These are phyloP conservation scores for Kwoniella mangroviensis DNA, from an alignment of 768 basidiomycete genomes.

Conservation along the genomic window DNA sequence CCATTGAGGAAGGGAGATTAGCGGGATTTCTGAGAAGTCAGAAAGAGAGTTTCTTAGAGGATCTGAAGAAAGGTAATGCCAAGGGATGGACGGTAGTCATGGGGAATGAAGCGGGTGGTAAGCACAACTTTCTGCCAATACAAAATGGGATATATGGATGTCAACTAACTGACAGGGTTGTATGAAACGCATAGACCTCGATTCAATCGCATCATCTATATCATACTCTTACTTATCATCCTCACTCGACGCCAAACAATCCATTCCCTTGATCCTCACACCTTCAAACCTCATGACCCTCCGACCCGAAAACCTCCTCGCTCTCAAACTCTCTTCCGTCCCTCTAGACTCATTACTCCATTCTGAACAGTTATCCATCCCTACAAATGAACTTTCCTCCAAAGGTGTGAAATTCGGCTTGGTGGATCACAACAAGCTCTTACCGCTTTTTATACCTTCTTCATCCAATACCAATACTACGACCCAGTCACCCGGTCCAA, in stretches of 20 bases:
- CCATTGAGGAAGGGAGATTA: constrained; percentile 31
- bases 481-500: neutral
- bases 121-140: constrained; percentile 27
- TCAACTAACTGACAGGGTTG: constrained; percentile 3
- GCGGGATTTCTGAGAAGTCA: constrained; percentile 60
- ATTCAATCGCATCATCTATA: constrained; percentile 82
- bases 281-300: constrained; percentile 71
- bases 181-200: constrained; percentile 81
- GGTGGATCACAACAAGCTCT: constrained; percentile 86
- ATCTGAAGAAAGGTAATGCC: constrained; percentile 62
- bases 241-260: constrained; percentile 63
- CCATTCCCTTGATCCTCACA: constrained; percentile 76
- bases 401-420: constrained; percentile 69
- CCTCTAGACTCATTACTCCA: constrained; percentile 55
- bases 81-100: constrained; percentile 81
- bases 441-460: constrained; percentile 29
- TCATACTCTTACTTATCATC: constrained; percentile 79
- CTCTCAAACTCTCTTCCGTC: constrained; percentile 64
- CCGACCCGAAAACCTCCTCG: constrained; percentile 84
- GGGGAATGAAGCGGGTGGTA: constrained; percentile 97
- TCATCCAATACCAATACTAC: neutral
- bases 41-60: constrained; percentile 69
- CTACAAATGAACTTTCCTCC: constrained; percentile 68
- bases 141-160: constrained; percentile 24
- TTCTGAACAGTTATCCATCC: constrained; percentile 65